Percentiles rank a stretch among this genome's conserved stretches.
phyloP scores from a whole-genome alignment of 2,329 filamentous ascomycete genomes.

The Monilinia laxa region DNA sequence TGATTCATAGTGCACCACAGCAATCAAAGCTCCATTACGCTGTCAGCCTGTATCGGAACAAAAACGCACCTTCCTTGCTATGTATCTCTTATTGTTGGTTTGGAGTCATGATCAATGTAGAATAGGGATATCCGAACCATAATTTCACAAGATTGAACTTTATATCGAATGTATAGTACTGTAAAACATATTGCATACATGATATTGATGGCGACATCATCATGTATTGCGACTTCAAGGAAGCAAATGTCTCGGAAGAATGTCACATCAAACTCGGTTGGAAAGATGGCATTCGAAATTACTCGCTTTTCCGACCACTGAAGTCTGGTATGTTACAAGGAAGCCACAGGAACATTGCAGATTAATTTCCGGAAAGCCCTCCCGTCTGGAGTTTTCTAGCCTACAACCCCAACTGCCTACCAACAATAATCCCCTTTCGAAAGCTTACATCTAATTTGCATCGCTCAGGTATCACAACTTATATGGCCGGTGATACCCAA shows the following conservation, averaged over 20 bases:
- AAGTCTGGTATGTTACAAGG: not conserved
- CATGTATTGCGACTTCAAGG: not conserved
- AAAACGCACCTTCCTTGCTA: not conserved
- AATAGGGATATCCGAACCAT: not conserved
- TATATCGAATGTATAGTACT: constrained; percentile 1
- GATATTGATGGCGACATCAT: constrained; percentile 4
- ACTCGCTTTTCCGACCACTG: not conserved
- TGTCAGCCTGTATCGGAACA: not conserved
- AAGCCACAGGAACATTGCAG: not conserved
- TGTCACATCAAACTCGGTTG: constrained; percentile 4
- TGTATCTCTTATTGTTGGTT: not conserved
- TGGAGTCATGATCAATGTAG: not conserved
- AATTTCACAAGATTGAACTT: not conserved
- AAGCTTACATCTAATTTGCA: constrained; percentile 12
- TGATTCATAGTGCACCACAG: not conserved
- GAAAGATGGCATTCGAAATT: constrained; percentile 2
- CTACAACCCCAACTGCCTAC: not conserved
- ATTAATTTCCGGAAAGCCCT: constrained; percentile 2
- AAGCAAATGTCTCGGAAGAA: not conserved
- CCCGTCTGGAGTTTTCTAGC: constrained; percentile 5
- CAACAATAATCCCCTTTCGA: constrained; percentile 18
- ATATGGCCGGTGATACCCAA: not conserved
- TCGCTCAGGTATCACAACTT: not conserved
- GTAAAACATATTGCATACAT: not conserved
- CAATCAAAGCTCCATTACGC: too few species aligned